phyloP scores from a whole-genome alignment of 2,329 filamentous ascomycete genomes.

The Aureobasidium namibiae region DNA sequence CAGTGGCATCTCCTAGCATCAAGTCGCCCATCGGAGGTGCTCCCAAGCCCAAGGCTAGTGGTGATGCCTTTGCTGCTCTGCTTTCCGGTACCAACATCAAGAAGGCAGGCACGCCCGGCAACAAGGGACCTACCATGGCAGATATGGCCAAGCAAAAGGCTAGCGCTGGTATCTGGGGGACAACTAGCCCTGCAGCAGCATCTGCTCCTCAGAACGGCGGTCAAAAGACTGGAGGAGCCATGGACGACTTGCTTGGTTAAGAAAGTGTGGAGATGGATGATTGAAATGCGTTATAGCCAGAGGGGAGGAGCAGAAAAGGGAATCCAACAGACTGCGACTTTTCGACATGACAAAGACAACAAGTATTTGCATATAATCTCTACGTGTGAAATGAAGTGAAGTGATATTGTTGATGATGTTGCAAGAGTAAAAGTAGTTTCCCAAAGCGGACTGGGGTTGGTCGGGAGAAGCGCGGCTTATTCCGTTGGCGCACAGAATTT shows the following conservation, averaged over 20 bases:
- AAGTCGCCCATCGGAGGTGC: slow-evolving; percentile 34
- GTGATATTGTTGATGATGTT: neutral
- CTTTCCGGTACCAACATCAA: slow-evolving; percentile 56
- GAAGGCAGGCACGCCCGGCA: slow-evolving; percentile 47
- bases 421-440: neutral
- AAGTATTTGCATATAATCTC: neutral
- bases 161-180: slow-evolving; percentile 87
- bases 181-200: slow-evolving; percentile 38
- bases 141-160: slow-evolving; percentile 98
- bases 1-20: slow-evolving; percentile 28
- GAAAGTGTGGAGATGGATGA: neutral
- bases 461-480: neutral
- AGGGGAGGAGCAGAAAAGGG: neutral
- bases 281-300: neutral
- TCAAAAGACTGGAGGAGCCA: slow-evolving; percentile 21
- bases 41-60: slow-evolving; percentile 44
- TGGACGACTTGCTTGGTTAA: slow-evolving; percentile 40
- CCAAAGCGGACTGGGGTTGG: neutral
- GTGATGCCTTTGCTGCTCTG: slow-evolving; percentile 83
- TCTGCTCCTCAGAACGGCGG: slow-evolving; percentile 1
- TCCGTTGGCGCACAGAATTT: slow-evolving; percentile 9
- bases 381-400: neutral
- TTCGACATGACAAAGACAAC: neutral
- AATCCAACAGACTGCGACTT: slow-evolving; percentile 5
- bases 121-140: slow-evolving; percentile 70